These are phyloP conservation scores for Suillus spraguei DNA, from an alignment of 768 basidiomycete species.

Conservation along the genomic window DNA sequence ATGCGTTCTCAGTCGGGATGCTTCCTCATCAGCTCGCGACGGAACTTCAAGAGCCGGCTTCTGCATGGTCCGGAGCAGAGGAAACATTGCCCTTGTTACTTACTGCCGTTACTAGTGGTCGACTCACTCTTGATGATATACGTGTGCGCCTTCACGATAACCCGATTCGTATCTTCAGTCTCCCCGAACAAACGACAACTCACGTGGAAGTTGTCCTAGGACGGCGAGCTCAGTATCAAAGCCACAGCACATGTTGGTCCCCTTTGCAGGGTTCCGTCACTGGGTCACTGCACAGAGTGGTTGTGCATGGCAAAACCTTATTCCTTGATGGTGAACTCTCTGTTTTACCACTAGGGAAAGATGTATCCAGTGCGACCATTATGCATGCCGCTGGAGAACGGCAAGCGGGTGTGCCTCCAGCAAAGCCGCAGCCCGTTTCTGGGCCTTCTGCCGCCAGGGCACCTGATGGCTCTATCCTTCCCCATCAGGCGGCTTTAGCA, in stretches of 20 bases:
- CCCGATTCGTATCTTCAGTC: slow-evolving; percentile 87
- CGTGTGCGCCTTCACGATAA: slow-evolving; percentile 87
- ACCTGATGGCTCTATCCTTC: slow-evolving; percentile 23
- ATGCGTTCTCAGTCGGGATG: slow-evolving; percentile 89
- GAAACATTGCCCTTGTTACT: slow-evolving; percentile 89
- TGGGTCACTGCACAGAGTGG: slow-evolving; percentile 87
- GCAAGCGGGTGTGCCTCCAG: slow-evolving; percentile 18
- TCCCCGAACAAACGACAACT: slow-evolving; percentile 84
- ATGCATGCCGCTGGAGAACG: slow-evolving; percentile 41
- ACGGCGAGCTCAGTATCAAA: slow-evolving; percentile 61
- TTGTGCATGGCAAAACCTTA: slow-evolving; percentile 85
- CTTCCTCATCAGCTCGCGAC: slow-evolving; percentile 75
- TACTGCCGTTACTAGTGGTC: slow-evolving; percentile 79
- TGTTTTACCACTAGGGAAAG: slow-evolving; percentile 61
- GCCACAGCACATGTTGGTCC: slow-evolving; percentile 70
- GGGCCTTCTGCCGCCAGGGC: slow-evolving; percentile 36
- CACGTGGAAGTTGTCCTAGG: slow-evolving; percentile 93
- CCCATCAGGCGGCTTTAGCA: slow-evolving; percentile 16
- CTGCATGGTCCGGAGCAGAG: slow-evolving; percentile 78
- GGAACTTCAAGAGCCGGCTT: slow-evolving; percentile 60
- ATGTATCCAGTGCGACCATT: slow-evolving; percentile 66
- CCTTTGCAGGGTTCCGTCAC: slow-evolving; percentile 67
- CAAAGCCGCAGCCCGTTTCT: slow-evolving; percentile 31
- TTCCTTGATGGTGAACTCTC: slow-evolving; percentile 85
- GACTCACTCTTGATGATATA: slow-evolving; percentile 82